Conservation (phyloP, 805 yeast genomes). For the Hanseniaspora valbyensis region DNA sequence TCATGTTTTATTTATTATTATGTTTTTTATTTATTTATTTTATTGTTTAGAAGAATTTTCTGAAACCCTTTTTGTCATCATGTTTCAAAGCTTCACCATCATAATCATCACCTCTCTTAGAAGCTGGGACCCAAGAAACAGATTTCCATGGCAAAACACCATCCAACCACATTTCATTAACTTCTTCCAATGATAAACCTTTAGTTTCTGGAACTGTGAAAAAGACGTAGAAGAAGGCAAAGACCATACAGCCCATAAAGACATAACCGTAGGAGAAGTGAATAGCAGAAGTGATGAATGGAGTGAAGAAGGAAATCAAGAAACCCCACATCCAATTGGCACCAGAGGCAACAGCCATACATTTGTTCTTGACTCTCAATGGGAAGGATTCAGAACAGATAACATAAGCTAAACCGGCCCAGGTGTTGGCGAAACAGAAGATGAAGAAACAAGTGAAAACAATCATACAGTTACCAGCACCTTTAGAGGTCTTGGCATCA, state of each 20-base stretch:
- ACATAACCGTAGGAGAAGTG: slow-evolving; percentile 61
- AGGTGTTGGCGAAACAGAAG: slow-evolving; percentile 62
- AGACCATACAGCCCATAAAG: slow-evolving; percentile 45
- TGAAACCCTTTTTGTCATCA: slow-evolving; percentile 18
- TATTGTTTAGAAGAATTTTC: slow-evolving; percentile 16
- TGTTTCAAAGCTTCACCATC: slow-evolving; percentile 15
- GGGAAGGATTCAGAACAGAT: slow-evolving; percentile 63
- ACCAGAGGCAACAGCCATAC: slow-evolving; percentile 49
- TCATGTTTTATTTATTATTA: not conserved
- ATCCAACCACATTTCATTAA: slow-evolving; percentile 47
- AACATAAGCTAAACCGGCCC: slow-evolving; percentile 64
- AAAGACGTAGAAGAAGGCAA: slow-evolving; percentile 50
- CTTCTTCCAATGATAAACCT: slow-evolving; percentile 71
- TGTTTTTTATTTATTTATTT: not conserved
- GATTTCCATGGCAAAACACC: slow-evolving; percentile 37
- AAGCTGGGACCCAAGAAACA: slow-evolving; percentile 38
- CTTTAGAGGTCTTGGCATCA: slow-evolving; percentile 34
- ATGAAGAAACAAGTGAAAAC: slow-evolving; percentile 59
- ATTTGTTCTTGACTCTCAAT: slow-evolving; percentile 53
- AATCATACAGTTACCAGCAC: slow-evolving; percentile 62
- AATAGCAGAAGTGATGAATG: slow-evolving; percentile 52
- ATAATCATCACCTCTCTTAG: slow-evolving; percentile 15
- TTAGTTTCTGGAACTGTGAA: slow-evolving; percentile 65
- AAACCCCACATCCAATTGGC: slow-evolving; percentile 61
- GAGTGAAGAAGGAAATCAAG: slow-evolving; percentile 58